Evolutionary conservation across 352 stramenopile genomes (phyloP).

Genomic region (Globisporangium abappressorium): DNA sequence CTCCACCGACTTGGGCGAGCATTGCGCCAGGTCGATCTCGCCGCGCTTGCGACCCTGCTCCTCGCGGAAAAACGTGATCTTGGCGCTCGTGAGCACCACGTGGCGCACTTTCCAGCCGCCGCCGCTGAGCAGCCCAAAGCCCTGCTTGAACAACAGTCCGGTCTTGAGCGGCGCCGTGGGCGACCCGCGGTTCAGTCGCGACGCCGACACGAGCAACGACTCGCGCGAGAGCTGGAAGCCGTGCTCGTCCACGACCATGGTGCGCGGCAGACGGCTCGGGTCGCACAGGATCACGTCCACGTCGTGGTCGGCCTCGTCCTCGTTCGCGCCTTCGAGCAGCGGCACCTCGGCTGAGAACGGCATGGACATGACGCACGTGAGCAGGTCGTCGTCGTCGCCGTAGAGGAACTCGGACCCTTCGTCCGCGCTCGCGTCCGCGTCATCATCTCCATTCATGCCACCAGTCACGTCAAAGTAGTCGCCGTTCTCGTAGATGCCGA

Average conservation of each 20-base stretch:
- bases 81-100: slow-evolving; percentile 59
- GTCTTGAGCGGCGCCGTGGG: slow-evolving; percentile 55
- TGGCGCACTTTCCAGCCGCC: slow-evolving; percentile 80
- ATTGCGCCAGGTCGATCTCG: slow-evolving; percentile 72
- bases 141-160: slow-evolving; percentile 73
- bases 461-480: slow-evolving; percentile 14
- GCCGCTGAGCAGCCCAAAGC: slow-evolving; percentile 43
- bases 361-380: slow-evolving; percentile 32
- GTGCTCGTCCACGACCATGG: slow-evolving; percentile 68
- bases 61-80: slow-evolving; percentile 71
- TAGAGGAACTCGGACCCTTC: slow-evolving; percentile 16
- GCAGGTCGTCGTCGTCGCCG: slow-evolving; percentile 21
- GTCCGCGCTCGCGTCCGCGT: not conserved
- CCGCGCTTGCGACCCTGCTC: slow-evolving; percentile 65
- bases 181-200: slow-evolving; percentile 23
- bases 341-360: slow-evolving; percentile 36
- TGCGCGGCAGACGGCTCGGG: slow-evolving; percentile 45
- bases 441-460: not conserved
- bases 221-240: slow-evolving; percentile 55
- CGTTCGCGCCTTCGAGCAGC: slow-evolving; percentile 37
- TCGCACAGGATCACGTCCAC: slow-evolving; percentile 65
- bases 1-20: slow-evolving; percentile 62
- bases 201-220: slow-evolving; percentile 45
- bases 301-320: slow-evolving; percentile 48
- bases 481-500: slow-evolving; percentile 13